Evolutionary conservation across 768 basidiomycete species (phyloP).

Genomic region (Suillus ampliporus): DNA sequence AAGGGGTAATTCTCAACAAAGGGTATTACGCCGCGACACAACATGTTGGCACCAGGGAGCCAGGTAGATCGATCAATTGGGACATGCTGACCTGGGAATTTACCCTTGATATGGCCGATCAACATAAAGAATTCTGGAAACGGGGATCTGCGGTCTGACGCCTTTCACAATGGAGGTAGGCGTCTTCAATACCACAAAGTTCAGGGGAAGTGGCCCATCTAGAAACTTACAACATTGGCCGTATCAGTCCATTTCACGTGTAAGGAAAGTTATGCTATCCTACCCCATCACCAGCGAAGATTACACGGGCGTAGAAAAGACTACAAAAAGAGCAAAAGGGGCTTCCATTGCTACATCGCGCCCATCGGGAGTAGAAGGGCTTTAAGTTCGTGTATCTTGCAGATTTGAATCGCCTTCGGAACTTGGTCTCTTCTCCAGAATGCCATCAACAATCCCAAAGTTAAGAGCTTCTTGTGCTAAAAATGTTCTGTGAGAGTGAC

Average conservation of each 20-base stretch:
- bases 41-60: conserved; percentile 1
- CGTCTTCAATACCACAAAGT: conserved; percentile 1
- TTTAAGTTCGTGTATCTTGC: conserved; percentile 12
- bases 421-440: conserved; percentile 78
- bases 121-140: conserved; percentile 8
- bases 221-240: conserved; percentile 1
- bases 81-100: conserved; percentile 5
- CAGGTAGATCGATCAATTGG: conserved; percentile 7
- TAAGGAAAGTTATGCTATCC: neutral
- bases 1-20: neutral
- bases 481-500: conserved; percentile 27
- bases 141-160: conserved; percentile 9
- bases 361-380: conserved; percentile 12
- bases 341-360: conserved; percentile 6
- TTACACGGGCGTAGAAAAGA: conserved; percentile 8
- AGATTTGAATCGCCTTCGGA: conserved; percentile 43
- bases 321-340: conserved; percentile 9
- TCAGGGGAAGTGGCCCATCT: conserved; percentile 3
- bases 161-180: neutral
- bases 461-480: conserved; percentile 85
- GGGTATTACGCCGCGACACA: neutral
- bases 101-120: conserved; percentile 10
- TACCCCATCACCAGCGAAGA: conserved; percentile 9
- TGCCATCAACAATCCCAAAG: conserved; percentile 93
- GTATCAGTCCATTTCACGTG: conserved; percentile 6